Evolutionary conservation across 2,329 filamentous ascomycete genomes (phyloP).

Genomic region (Fusarium sp.): DNA sequence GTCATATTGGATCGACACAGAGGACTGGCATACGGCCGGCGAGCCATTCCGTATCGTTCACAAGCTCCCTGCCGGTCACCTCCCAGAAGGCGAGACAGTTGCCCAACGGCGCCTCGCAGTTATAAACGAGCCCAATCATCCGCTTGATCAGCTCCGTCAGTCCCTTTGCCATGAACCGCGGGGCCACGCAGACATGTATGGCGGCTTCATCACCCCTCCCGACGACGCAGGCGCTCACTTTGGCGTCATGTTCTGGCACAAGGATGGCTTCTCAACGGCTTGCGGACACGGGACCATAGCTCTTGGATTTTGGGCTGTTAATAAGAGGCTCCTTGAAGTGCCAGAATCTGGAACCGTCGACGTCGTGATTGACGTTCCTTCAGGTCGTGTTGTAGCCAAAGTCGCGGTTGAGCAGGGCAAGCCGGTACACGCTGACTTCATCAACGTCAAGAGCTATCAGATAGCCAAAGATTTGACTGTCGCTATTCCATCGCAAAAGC

Average conservation of each 20-base stretch:
- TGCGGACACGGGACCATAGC: conserved; percentile 46
- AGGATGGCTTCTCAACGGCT: conserved; percentile 45
- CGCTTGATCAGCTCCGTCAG: conserved; percentile 26
- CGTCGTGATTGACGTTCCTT: conserved; percentile 35
- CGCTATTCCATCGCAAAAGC: not conserved
- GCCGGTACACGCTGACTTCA: conserved; percentile 25
- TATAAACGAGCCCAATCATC: not conserved
- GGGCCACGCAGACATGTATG: conserved; percentile 43
- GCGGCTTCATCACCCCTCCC: conserved; percentile 40
- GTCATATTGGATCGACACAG: conserved; percentile 39
- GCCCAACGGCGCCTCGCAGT: conserved; percentile 16
- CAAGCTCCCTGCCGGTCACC: conserved; percentile 9
- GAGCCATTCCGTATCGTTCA: conserved; percentile 44
- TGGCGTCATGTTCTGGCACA: conserved; percentile 46
- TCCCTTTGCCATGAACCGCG: conserved; percentile 34
- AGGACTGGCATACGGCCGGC: conserved; percentile 46
- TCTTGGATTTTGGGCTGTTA: conserved; percentile 43
- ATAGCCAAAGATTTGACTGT: conserved; percentile 11
- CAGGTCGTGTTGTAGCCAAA: conserved; percentile 21
- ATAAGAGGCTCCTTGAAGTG: conserved; percentile 2
- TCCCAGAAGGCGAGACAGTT: conserved; percentile 15
- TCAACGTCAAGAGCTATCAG: conserved; percentile 37
- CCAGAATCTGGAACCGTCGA: conserved; percentile 14
- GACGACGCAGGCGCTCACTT: conserved; percentile 39
- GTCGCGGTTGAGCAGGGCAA: not conserved